Base-by-base conservation (phyloP, 2,329 filamentous ascomycete species). In the Penicillium sp. region DNA sequence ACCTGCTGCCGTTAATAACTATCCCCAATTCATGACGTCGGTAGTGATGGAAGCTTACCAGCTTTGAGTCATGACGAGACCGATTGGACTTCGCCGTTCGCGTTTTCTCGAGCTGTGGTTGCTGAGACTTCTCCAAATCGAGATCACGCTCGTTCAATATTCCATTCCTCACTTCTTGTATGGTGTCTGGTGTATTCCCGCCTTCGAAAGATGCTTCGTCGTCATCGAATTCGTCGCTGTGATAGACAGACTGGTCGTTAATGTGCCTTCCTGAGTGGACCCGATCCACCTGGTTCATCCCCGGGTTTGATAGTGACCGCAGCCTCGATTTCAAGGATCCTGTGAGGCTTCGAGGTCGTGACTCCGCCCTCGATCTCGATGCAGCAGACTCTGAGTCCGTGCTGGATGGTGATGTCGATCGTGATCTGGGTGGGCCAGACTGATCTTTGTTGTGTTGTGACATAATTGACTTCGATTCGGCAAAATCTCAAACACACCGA, bases 211-310 rank as follows among this genome's bases (percentile, higher is more conserved):
- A 7, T 3, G 52, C 31, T 11, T 47, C 40, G 5, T 55, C 56
- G 14, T 34, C 10, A 22, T 60, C 54, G 4, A 61, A 62, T 42
- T 42, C 58, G 29, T 66, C 62, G 22, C 59, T 66, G 44, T 71
- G 63, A 29, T 72, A 74, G 6, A 67, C 54, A 7, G 65, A 67
- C 6, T 70, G 61, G 49, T 75, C 70, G 47, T 75, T 71, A 1
- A 71, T 58, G 52, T 73, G 67, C 21, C 62, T 63, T 3, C 60
- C 69, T 1, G 71, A 72, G 55, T 68, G 63, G 2, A 70, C 57
- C 18, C 67, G 60, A 39, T 65, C 56, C 1, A 72, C 52, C 21
- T 57, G 53, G 11, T 38, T 14, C 16, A 55, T 52, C 11, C 59
- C 51, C 4, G 52, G 42, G 34, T 57, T 53, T 5, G 63, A 65